Evolutionary conservation across 1,139 yeast species (phyloP), one percentile per base, ranked within the genome.

Genomic region (Scheffersomyces titani): DNA sequence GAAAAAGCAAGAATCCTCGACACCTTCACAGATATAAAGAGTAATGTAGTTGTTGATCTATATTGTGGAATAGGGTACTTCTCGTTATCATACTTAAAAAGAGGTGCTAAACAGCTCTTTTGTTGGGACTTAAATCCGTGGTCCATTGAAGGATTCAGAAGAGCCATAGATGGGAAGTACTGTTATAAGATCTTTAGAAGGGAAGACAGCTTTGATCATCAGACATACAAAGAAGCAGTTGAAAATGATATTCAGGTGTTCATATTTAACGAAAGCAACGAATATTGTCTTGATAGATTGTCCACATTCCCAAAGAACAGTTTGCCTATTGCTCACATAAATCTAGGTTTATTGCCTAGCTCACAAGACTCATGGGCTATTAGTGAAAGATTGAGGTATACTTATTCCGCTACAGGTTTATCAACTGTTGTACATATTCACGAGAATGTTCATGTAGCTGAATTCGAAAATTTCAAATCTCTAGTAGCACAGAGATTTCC

Each of bases 31-130:
- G 19, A 51, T 9, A 52, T 61, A 19, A 19, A 36, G 16, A 63
- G 69, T 7, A 73, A 78, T 0, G 78, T 77, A 44, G 84, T 89
- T 0, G 75, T 89, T 6, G 97, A 92, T 66, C 67, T 92, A 57
- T 92, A 91, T 68, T 86, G 90, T 40, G 97, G 97, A 0, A 91
- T 92, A 54, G 97, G 97, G 1, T 92, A 92, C 70, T 92, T 92
- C 69, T 83, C 93, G 4, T 73, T 92, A 45, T 82, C 91, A 51
- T 92, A 92, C 65, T 75, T 90, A 52, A 75, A 74, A 52, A 76
- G 80, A 47, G 80, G 82, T 0, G 92, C 90, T 1, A 58, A 59
- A 13, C 73, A 74, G 19, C 73, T 90, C 0, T 80, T 87, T 51
- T 87, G 96, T 66, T 92, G 97, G 92, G 97, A 92, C 62, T 73